phyloP scores from a whole-genome alignment of 805 yeast species.

The Zygosaccharomyces gambellarensis region DNA sequence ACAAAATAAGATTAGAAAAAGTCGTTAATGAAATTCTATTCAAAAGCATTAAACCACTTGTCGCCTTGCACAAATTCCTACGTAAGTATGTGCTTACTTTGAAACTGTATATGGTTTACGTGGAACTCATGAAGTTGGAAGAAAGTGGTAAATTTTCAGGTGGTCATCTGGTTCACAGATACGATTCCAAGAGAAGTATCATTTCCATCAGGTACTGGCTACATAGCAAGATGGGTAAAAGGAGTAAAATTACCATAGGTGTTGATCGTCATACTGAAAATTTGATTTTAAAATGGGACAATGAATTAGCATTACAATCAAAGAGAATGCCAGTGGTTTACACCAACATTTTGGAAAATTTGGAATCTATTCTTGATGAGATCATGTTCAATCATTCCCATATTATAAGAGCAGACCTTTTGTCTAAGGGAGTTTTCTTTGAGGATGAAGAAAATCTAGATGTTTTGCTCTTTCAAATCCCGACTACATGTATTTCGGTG shows the following conservation, averaged over 20 bases:
- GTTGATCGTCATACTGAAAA: constrained; percentile 25
- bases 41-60: constrained; percentile 28
- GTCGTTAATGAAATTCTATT: constrained; percentile 31
- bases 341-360: constrained; percentile 24
- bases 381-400: constrained; percentile 35
- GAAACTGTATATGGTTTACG: constrained; percentile 32
- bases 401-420: constrained; percentile 29
- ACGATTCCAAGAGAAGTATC: constrained; percentile 32
- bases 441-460: constrained; percentile 32
- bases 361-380: constrained; percentile 33
- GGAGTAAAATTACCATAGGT: constrained; percentile 29
- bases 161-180: constrained; percentile 32
- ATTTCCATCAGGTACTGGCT: constrained; percentile 35
- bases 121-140: constrained; percentile 27
- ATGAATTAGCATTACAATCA: constrained; percentile 17
- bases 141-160: constrained; percentile 32
- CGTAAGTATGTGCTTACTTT: constrained; percentile 33
- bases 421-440: constrained; percentile 28
- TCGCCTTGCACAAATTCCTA: constrained; percentile 29
- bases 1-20: constrained; percentile 30
- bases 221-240: constrained; percentile 29
- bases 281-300: constrained; percentile 32
- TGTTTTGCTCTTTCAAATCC: constrained; percentile 30
- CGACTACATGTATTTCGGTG: constrained; percentile 32
- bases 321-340: constrained; percentile 23